A percentile compares a stretch with the other conserved stretches of the same genome.
These are phyloP conservation scores for Avena atlantica DNA, from an alignment of 176 grass and related monocot species.

Conservation along the genomic window DNA sequence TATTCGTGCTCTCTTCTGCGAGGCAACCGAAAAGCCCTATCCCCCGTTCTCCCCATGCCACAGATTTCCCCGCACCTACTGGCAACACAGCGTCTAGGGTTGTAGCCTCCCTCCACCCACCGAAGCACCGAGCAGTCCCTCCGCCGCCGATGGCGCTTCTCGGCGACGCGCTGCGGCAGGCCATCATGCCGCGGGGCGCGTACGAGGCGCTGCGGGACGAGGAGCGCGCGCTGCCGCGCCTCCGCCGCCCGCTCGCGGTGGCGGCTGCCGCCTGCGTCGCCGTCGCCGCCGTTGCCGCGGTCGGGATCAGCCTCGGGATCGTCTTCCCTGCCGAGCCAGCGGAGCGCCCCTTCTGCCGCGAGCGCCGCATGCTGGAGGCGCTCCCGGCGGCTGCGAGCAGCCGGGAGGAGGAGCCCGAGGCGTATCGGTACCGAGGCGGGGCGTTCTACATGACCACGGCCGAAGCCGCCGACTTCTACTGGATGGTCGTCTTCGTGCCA, in stretches of 20 bases:
- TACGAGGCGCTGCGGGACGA: slow-evolving; percentile 72
- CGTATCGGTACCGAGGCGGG: slow-evolving; percentile 74
- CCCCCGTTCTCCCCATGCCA: neutral
- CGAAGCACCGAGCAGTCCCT: neutral
- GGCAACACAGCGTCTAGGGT: slow-evolving; percentile 49
- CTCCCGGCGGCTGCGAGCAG: slow-evolving; percentile 65
- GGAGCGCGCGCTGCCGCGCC: slow-evolving; percentile 60
- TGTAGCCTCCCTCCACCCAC: slow-evolving; percentile 30
- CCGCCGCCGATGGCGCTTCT: slow-evolving; percentile 61
- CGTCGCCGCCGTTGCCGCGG: slow-evolving; percentile 48
- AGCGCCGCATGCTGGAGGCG: slow-evolving; percentile 75
- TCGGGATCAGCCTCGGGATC: slow-evolving; percentile 72
- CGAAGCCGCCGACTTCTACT: slow-evolving; percentile 91
- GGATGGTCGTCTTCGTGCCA: slow-evolving; percentile 93
- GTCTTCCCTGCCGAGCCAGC: slow-evolving; percentile 77
- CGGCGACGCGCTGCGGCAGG: slow-evolving; percentile 82
- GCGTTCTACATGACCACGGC: slow-evolving; percentile 93
- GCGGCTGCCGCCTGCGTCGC: slow-evolving; percentile 48
- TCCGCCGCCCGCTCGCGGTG: slow-evolving; percentile 63
- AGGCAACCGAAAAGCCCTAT: slow-evolving; percentile 18
- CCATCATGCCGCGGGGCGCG: slow-evolving; percentile 76
- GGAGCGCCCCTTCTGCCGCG: slow-evolving; percentile 84
- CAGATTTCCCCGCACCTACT: slow-evolving; percentile 16
- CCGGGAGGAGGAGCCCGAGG: slow-evolving; percentile 76
- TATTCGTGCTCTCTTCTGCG: neutral